These are phyloP conservation scores for Neckera pumila DNA, from an alignment of 225 moss, liverwort and hornwort species.

Conservation along the genomic window DNA sequence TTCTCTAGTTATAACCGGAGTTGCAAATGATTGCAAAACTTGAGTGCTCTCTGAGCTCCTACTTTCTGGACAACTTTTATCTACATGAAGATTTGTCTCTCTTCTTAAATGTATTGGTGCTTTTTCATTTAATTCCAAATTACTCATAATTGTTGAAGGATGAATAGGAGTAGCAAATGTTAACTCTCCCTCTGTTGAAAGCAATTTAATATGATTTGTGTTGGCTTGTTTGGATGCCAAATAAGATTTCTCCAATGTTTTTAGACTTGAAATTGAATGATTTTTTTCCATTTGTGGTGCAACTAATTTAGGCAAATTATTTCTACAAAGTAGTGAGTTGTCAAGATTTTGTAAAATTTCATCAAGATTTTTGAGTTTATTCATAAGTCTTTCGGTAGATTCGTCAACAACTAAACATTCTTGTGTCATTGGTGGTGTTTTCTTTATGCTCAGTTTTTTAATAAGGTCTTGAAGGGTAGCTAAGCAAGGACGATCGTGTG, in stretches of 20 bases:
- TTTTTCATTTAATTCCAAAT: not conserved
- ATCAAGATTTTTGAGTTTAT: conserved; percentile 30
- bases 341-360: conserved; percentile 37
- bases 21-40: conserved; percentile 11
- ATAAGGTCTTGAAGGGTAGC: conserved; percentile 2
- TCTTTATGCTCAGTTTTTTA: not conserved
- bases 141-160: not conserved
- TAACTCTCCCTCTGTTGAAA: not conserved
- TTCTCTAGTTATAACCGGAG: not conserved
- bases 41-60: not conserved
- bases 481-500: not conserved
- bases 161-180: not conserved
- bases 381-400: conserved; percentile 24
- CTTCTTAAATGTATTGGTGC: not conserved
- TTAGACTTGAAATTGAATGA: not conserved
- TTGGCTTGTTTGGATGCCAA: not conserved
- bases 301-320: not conserved
- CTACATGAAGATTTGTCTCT: not conserved
- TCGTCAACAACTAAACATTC: not conserved
- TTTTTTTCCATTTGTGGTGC: not conserved
- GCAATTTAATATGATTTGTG: not conserved
- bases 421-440: not conserved
- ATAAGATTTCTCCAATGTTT: not conserved
- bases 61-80: not conserved
- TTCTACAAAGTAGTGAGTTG: conserved; percentile 11